Evolutionary conservation across 345 rosid genomes (phyloP).

Genomic region (Toxicodendron radicans): DNA sequence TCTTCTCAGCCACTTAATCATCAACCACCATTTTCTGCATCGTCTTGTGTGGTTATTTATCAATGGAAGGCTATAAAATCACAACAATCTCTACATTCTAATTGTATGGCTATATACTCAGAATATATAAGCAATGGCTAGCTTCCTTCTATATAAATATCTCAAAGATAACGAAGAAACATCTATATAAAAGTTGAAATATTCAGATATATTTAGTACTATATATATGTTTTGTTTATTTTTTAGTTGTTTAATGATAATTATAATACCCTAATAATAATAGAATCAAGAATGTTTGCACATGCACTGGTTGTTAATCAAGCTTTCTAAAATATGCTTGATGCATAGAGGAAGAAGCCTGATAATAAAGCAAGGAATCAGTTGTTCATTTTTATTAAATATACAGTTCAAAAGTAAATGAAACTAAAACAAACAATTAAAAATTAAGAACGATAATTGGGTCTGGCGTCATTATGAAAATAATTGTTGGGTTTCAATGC

Average conservation of each 20-base stretch:
- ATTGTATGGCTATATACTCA: too few relatives aligned
- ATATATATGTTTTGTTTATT: not conserved
- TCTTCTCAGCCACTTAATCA: not conserved
- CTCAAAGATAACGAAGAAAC: too few relatives aligned
- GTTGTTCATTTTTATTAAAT: too few relatives aligned
- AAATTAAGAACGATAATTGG: not conserved
- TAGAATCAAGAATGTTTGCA: not conserved
- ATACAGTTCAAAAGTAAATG: too few relatives aligned
- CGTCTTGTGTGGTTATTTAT: not conserved
- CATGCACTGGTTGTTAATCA: not conserved
- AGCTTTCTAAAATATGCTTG: not conserved
- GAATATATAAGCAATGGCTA: too few relatives aligned
- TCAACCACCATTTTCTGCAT: not conserved
- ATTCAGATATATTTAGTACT: not conserved
- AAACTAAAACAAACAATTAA: too few relatives aligned
- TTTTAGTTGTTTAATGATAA: not conserved
- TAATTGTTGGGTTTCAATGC: not conserved
- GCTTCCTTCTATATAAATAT: too few relatives aligned
- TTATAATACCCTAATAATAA: not conserved
- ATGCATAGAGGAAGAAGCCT: not conserved
- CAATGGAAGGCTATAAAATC: too few relatives aligned
- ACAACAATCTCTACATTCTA: too few relatives aligned
- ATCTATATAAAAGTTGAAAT: too few relatives aligned
- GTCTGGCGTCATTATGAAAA: not conserved
- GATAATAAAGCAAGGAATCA: not conserved